Percentiles rank a stretch among this genome's conserved stretches.
These are phyloP conservation scores for Phytophthora rubi DNA, from an alignment of 352 stramenopile species.

Conservation along the genomic window DNA sequence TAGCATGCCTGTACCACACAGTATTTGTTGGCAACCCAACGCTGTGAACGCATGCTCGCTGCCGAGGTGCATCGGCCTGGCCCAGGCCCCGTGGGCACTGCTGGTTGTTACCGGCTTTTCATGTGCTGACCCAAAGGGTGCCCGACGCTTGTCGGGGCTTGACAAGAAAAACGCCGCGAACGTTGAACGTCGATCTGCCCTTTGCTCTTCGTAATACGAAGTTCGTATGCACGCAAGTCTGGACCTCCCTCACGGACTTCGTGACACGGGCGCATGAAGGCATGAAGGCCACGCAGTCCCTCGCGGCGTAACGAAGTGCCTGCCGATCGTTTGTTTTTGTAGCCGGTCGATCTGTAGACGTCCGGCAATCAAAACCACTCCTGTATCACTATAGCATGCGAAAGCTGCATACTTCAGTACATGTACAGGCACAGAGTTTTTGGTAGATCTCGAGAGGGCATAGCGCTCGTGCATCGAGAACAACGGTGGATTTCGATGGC, in stretches of 20 bases:
- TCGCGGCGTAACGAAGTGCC: background rate
- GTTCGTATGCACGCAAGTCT: background rate
- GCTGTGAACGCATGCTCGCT: background rate
- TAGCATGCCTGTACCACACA: background rate
- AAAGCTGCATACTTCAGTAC: no score
- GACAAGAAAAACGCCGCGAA: background rate
- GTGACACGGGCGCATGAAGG: background rate
- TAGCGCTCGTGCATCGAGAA: background rate
- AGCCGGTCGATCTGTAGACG: background rate
- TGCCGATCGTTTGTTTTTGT: background rate
- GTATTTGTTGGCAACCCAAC: background rate
- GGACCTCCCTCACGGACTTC: background rate
- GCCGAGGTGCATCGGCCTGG: background rate
- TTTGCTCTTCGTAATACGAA: background rate
- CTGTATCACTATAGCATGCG: background rate
- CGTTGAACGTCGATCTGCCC: conserved; percentile 1
- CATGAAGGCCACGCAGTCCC: background rate
- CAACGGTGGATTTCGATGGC: background rate
- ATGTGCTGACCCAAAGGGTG: background rate
- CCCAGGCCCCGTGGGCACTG: no score
- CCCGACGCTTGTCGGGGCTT: background rate
- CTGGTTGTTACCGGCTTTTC: no score
- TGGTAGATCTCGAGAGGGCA: background rate
- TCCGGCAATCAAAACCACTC: background rate
- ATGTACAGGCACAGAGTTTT: no score